Percentiles rank a stretch among this genome's conserved stretches.
These are phyloP conservation scores for Podila verticillata DNA, from an alignment of 192 early-diverging fungal genomes.

Conservation along the genomic window DNA sequence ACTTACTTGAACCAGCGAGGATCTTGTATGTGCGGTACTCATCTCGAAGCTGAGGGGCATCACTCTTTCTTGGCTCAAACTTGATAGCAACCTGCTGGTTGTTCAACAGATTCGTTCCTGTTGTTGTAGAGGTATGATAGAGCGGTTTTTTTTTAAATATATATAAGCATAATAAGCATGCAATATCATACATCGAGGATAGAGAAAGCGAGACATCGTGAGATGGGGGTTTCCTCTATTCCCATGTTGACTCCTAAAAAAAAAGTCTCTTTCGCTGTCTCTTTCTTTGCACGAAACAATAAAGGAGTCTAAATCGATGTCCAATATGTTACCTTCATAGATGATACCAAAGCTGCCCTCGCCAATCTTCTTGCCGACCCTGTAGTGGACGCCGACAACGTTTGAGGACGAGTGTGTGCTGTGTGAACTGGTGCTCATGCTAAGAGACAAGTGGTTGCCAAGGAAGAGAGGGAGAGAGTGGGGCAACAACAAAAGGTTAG, in stretches of 20 bases:
- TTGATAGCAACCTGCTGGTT: conserved; percentile 97
- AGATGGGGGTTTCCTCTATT: conserved; percentile 7
- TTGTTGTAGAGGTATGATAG: not conserved
- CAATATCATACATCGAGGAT: not conserved
- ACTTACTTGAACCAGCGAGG: conserved; percentile 72
- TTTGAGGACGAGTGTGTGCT: conserved; percentile 67
- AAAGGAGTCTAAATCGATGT: not conserved
- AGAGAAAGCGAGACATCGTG: conserved; percentile 28
- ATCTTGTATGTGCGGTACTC: conserved; percentile 97
- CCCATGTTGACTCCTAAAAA: not conserved
- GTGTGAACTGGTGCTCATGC: conserved; percentile 47
- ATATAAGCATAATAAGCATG: not conserved
- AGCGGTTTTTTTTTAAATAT: too few relatives aligned
- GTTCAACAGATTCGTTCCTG: conserved; percentile 87
- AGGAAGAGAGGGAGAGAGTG: not conserved
- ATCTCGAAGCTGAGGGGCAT: conserved; percentile 96
- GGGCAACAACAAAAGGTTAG: conserved; percentile 2
- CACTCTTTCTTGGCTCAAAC: conserved; percentile 95
- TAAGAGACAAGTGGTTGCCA: not conserved
- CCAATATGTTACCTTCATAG: conserved; percentile 86
- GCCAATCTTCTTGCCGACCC: conserved; percentile 95
- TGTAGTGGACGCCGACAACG: conserved; percentile 96
- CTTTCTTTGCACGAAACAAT: not conserved
- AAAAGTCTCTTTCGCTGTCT: not conserved
- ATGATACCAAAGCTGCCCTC: conserved; percentile 99